phyloP scores from a whole-genome alignment of 495 filamentous ascomycete species.

The Aspergillus funiculosus region DNA sequence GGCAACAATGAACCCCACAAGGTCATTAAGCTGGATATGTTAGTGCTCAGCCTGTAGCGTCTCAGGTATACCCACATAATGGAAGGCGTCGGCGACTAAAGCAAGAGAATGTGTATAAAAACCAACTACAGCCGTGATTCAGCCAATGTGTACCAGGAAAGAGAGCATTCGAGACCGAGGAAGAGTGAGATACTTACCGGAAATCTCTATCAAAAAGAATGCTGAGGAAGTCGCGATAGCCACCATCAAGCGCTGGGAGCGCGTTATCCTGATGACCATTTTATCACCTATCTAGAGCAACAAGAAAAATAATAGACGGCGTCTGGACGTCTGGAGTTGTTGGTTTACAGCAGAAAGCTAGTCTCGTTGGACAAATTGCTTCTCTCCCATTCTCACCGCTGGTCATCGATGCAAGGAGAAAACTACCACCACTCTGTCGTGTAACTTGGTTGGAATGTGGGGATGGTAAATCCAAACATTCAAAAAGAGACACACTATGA shows the following conservation, averaged over 20 bases:
- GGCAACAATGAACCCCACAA: constrained; percentile 79
- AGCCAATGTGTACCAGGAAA: neutral
- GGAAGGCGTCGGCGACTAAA: constrained; percentile 86
- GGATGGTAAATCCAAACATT: neutral
- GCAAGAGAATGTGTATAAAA: constrained; percentile 80
- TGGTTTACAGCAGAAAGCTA: neutral
- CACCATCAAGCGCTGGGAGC: constrained; percentile 35
- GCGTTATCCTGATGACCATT: constrained; percentile 31
- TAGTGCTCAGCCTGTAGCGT: constrained; percentile 3
- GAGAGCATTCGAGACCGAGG: constrained; percentile 1
- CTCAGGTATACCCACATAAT: constrained; percentile 59
- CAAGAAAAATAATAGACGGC: neutral
- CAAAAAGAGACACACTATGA: neutral
- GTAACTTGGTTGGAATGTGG: constrained; percentile 12
- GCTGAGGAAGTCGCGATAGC: constrained; percentile 46
- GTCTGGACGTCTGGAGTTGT: neutral
- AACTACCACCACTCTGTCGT: neutral
- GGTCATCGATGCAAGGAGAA: neutral
- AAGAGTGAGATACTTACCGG: constrained; percentile 31
- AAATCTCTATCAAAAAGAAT: constrained; percentile 49
- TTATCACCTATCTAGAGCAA: neutral
- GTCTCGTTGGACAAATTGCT: neutral
- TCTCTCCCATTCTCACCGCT: neutral
- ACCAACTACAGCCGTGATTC: constrained; percentile 47
- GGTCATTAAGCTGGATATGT: constrained; percentile 67